Percentiles rank a stretch among this genome's conserved stretches.
Evolutionary conservation across 2,329 filamentous ascomycete species (phyloP).

Genomic region (Colletotrichum lindemuthianum): DNA sequence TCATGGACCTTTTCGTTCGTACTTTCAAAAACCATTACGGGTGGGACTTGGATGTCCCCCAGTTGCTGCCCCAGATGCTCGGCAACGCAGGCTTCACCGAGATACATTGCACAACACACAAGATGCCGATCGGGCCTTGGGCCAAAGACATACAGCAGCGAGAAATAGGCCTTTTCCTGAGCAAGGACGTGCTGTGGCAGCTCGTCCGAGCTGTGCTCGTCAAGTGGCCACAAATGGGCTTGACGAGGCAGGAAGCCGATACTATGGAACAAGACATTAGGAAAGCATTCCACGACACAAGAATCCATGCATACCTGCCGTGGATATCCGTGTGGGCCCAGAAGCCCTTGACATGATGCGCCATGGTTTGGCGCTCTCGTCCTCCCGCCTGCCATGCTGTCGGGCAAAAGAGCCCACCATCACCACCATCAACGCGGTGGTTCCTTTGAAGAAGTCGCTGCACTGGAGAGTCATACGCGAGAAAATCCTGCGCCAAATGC

Average conservation of each 20-base stretch:
- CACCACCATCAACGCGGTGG: too few species aligned
- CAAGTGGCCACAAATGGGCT: slow-evolving; percentile 43
- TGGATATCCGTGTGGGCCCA: slow-evolving; percentile 53
- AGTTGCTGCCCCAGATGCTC: slow-evolving; percentile 43
- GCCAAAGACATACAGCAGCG: slow-evolving; percentile 46
- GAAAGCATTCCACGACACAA: slow-evolving; percentile 45
- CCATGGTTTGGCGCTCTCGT: background rate
- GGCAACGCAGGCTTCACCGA: slow-evolving; percentile 48
- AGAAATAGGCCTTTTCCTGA: slow-evolving; percentile 50
- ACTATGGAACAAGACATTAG: slow-evolving; percentile 45
- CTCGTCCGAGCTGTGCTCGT: slow-evolving; percentile 47
- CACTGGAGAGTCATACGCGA: too few species aligned
- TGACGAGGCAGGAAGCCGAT: slow-evolving; percentile 47
- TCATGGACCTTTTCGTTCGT: slow-evolving; percentile 46
- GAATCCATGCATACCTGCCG: slow-evolving; percentile 46
- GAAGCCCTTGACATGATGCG: slow-evolving; percentile 42
- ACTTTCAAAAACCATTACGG: slow-evolving; percentile 46
- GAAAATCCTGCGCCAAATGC: too few species aligned
- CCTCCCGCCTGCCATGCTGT: too few species aligned
- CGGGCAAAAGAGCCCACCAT: too few species aligned
- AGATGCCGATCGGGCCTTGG: slow-evolving; percentile 51
- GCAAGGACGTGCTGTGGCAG: slow-evolving; percentile 45
- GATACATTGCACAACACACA: slow-evolving; percentile 42
- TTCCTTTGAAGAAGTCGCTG: too few species aligned
- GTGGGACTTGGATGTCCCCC: slow-evolving; percentile 47